Evolutionary conservation across 352 stramenopile genomes (phyloP), one percentile per base, ranked within the genome.

Genomic region (Phytopythium sindhum): DNA sequence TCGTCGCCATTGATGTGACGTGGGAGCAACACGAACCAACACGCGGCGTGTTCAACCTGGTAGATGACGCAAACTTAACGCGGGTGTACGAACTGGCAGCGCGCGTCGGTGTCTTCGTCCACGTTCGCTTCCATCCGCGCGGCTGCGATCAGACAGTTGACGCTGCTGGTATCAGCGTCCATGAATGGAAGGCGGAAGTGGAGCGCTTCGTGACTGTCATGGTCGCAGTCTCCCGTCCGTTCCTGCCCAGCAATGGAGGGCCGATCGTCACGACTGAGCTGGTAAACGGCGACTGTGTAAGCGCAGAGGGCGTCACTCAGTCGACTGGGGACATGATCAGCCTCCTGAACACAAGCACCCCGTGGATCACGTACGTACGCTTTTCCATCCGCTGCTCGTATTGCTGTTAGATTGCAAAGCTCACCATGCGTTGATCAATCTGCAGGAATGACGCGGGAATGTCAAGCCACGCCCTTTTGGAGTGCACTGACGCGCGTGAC

Each of bases 201-300:
- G 66, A 81, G 61, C 70, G 78, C 26, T 91, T 90, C 62, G 50
- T 91, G 45, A 57, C 63, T 7, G 76, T 86, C 52, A 86, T 93
- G 70, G 78, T 91, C 11, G 73, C 83, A 4, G 50, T 91, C 2
- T 84, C 81, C 3, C 72, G 78, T 8, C 81, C 81, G 26, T 93
- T 84, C 61, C 68, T 93, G 58, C 80, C 81, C 1, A 77, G 66
- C 12, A 77, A 79, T 42, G 84, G 84, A 8, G 84, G 84, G 7
- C 80, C 84, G 1, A 93, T 93, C 57, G 79, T 93, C 29, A 72
- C 88, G 68, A 80, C 84, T 4, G 81, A 92, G 69, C 88, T 92
- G 31, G 81, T 89, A 61, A 89, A 84, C 50, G 81, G 89, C n/a
- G 80, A 88, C 50, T 64, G 65, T 50, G 26, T 10, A 10, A 42